Percentiles rank a stretch among this genome's conserved stretches.
phyloP scores from a whole-genome alignment of 441 rosid species.

The Populus hybrid region DNA sequence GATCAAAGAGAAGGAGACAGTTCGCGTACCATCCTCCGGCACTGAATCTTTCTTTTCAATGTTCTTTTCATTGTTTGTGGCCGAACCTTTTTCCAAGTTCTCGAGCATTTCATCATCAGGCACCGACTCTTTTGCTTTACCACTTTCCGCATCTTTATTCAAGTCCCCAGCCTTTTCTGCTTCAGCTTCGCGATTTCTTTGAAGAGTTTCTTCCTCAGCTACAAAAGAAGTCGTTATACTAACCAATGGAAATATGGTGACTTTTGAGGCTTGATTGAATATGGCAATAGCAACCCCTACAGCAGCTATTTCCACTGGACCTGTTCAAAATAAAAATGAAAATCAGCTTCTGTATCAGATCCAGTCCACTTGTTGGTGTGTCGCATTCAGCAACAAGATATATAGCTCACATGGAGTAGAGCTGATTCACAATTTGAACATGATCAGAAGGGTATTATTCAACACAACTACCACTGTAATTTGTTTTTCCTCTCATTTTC shows the following conservation, averaged over 20 bases:
- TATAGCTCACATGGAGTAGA: background rate
- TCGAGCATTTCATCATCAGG: conserved; percentile 46
- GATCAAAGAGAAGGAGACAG: background rate
- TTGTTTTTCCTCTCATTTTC: background rate
- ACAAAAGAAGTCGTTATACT: conserved; percentile 96
- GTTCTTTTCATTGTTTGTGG: conserved; percentile 8
- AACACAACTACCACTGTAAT: background rate
- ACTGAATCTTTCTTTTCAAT: conserved; percentile 18
- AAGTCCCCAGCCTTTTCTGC: conserved; percentile 25
- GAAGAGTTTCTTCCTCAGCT: conserved; percentile 86
- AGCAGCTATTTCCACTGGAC: conserved; percentile 92
- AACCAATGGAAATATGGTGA: conserved; percentile 89
- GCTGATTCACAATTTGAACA: background rate
- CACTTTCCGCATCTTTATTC: conserved; percentile 27
- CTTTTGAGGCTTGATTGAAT: conserved; percentile 94
- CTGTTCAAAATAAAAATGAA: conserved; percentile 28
- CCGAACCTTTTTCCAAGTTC: conserved; percentile 51
- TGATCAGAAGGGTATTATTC: background rate
- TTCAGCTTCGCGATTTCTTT: conserved; percentile 26
- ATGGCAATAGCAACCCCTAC: conserved; percentile 95
- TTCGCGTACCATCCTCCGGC: conserved; percentile 28
- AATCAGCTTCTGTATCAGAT: background rate
- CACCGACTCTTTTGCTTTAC: conserved; percentile 42
- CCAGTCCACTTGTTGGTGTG: background rate
- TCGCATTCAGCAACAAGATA: background rate